phyloP scores from a whole-genome alignment of 1,284 basidiomycete genomes.

The Moesziomyces sp. region DNA sequence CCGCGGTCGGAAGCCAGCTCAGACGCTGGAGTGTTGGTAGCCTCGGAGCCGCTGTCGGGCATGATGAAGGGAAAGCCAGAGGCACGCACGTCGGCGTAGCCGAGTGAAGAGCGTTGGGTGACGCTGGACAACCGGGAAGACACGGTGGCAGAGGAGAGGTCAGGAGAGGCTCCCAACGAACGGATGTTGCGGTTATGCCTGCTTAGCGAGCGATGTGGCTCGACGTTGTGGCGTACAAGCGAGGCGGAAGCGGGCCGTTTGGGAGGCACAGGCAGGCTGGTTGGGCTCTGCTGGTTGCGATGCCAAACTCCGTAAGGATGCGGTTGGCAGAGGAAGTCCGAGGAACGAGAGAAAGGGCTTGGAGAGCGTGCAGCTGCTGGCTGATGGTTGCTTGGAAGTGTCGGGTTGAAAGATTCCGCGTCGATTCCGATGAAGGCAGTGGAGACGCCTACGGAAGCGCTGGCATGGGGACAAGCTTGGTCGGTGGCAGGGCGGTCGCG shows the following conservation, averaged over 20 bases:
- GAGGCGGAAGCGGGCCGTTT: slow-evolving; percentile 26
- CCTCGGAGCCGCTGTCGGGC: slow-evolving; percentile 44
- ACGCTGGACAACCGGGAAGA: slow-evolving; percentile 10
- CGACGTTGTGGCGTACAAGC: slow-evolving; percentile 12
- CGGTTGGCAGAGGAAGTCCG: slow-evolving; percentile 18
- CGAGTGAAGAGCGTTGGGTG: slow-evolving; percentile 30
- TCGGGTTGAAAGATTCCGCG: not conserved
- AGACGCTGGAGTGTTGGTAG: slow-evolving; percentile 25
- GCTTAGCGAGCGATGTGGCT: not conserved
- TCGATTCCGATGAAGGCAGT: not conserved
- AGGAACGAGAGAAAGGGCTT: not conserved
- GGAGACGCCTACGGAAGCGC: not conserved
- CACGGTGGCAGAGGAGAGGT: slow-evolving; percentile 28
- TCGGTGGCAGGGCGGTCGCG: not conserved
- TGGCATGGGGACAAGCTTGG: not conserved
- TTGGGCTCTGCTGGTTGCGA: slow-evolving; percentile 25
- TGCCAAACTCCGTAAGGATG: slow-evolving; percentile 46
- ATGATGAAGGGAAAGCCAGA: slow-evolving; percentile 49
- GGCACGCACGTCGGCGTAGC: slow-evolving; percentile 35
- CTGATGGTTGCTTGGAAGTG: not conserved
- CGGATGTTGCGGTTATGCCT: slow-evolving; percentile 30
- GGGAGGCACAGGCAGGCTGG: slow-evolving; percentile 34
- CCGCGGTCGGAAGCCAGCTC: slow-evolving; percentile 26
- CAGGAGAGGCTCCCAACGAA: slow-evolving; percentile 41
- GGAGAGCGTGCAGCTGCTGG: not conserved